Base-by-base conservation (phyloP, 106 monocot species). In the Iris macrosiphon region DNA sequence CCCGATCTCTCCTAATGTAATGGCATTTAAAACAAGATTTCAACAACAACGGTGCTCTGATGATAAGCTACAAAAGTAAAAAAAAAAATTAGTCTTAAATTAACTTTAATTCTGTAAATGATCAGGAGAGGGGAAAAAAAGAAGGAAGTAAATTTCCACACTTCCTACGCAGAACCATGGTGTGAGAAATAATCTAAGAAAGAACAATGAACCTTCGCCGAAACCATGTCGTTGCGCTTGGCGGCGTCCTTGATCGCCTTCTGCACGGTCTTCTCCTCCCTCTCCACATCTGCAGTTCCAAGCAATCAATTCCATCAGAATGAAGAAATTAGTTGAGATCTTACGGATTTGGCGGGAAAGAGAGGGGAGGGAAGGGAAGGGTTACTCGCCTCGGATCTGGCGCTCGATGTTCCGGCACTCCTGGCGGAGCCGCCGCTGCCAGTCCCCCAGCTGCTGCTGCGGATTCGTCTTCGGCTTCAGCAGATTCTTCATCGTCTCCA, bases 191-290 rank as follows among this genome's bases (percentile, higher is more conserved):
- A n/a, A n/a, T n/a, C n/a, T n/a, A n/a, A n/a, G n/a, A n/a, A 35
- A 35, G 10, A 35, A 35, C 7, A 6, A 6, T 46, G 5, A 15
- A 93, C 95, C 89, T 95, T 95, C 16, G 95, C 95, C 1, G 95
- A 95, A 7, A 15, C 63, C 83, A 98, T 90, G 59, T 98, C 96
- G 47, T 81, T 91, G 63, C 96, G 68, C 59, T 98, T 98, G 5
- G 86, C 96, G 15, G 90, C 86, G 1, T 98, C 96, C 69, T 78
- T 98, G 75, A 98, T 98, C 39, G 96, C 75, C 59, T 98, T 98
- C 77, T 87, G 86, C 17, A 98, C 96, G 35, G 65, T 98, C 72
- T 71, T 85, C 75, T 98, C 96, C 59, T 98, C 96, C 64, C 86
- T 77, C 66, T 96, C 70, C 54, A 96, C 81, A 69, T 96, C 95